A percentile compares a stretch with the other conserved stretches of the same genome.
These are phyloP conservation scores for Ceratobasidium sp. DNA, from an alignment of 1,284 basidiomycete species.

Conservation along the genomic window DNA sequence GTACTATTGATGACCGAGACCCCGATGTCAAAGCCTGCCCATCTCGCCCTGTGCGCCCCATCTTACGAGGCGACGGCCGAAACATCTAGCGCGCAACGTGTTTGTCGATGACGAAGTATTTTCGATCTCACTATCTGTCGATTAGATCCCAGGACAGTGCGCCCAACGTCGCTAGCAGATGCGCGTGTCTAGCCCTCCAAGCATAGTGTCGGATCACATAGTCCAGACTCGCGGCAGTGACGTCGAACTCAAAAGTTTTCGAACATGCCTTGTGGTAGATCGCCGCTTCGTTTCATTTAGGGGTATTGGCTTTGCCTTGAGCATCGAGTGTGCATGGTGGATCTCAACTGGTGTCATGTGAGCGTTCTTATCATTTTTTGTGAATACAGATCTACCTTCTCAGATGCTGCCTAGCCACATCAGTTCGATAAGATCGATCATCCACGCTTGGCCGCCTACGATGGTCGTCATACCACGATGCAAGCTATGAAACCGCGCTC, in stretches of 20 bases:
- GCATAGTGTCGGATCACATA: slow-evolving; percentile 14
- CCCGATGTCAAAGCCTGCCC: neutral
- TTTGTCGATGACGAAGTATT: slow-evolving; percentile 3
- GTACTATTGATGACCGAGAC: slow-evolving; percentile 4
- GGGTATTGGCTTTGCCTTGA: neutral
- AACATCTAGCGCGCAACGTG: slow-evolving; percentile 3
- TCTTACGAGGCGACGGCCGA: neutral
- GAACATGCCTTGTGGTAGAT: neutral
- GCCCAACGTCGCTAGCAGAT: neutral
- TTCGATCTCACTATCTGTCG: slow-evolving; percentile 7
- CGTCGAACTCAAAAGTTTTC: neutral
- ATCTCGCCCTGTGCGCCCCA: neutral
- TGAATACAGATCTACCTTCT: neutral
- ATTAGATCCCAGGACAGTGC: slow-evolving; percentile 24
- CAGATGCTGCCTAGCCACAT: neutral
- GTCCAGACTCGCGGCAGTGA: slow-evolving; percentile 1
- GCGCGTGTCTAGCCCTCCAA: slow-evolving; percentile 6
- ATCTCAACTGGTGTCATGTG: slow-evolving; percentile 7
- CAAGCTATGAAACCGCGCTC: neutral
- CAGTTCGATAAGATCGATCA: slow-evolving; percentile 19
- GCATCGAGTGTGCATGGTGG: neutral
- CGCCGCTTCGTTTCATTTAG: slow-evolving; percentile 5
- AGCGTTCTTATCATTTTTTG: slow-evolving; percentile 19
- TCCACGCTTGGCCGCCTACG: neutral
- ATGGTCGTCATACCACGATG: slow-evolving; percentile 11